phyloP scores from a whole-genome alignment of 1,284 basidiomycete species.

The Sphagnurus paluster region DNA sequence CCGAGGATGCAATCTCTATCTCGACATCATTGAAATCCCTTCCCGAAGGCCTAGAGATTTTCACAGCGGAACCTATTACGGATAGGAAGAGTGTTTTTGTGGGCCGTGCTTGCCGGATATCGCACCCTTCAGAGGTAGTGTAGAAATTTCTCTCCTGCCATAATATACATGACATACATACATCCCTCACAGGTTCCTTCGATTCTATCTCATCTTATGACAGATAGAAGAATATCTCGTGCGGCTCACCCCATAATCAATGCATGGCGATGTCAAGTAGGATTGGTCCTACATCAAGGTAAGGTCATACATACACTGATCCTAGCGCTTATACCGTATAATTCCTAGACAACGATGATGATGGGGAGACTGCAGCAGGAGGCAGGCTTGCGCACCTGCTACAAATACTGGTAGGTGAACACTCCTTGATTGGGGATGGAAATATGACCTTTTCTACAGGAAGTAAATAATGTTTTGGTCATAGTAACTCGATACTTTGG shows the following conservation, averaged over 20 bases:
- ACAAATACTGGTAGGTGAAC: slow-evolving; percentile 72
- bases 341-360: slow-evolving; percentile 86
- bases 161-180: slow-evolving; percentile 1
- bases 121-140: slow-evolving; percentile 78
- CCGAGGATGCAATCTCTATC: slow-evolving; percentile 15
- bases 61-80: slow-evolving; percentile 72
- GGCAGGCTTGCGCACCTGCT: slow-evolving; percentile 84
- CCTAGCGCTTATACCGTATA: slow-evolving; percentile 1
- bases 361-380: slow-evolving; percentile 90
- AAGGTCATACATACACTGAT: slow-evolving; percentile 9
- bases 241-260: slow-evolving; percentile 90
- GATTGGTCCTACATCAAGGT: slow-evolving; percentile 75
- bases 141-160: slow-evolving; percentile 7
- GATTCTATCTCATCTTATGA: slow-evolving; percentile 71
- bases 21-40: slow-evolving; percentile 32
- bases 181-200: slow-evolving; percentile 56
- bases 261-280: slow-evolving; percentile 80
- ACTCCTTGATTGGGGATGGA: not conserved
- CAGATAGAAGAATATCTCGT: slow-evolving; percentile 71
- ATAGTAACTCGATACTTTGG: slow-evolving; percentile 84
- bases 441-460: slow-evolving; percentile 37
- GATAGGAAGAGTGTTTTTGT: slow-evolving; percentile 86
- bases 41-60: slow-evolving; percentile 63
- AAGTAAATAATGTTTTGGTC: slow-evolving; percentile 81
- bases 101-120: slow-evolving; percentile 79